Base-by-base conservation (phyloP, 2,329 filamentous ascomycete genomes). In the Aspergillus calidoustus region DNA sequence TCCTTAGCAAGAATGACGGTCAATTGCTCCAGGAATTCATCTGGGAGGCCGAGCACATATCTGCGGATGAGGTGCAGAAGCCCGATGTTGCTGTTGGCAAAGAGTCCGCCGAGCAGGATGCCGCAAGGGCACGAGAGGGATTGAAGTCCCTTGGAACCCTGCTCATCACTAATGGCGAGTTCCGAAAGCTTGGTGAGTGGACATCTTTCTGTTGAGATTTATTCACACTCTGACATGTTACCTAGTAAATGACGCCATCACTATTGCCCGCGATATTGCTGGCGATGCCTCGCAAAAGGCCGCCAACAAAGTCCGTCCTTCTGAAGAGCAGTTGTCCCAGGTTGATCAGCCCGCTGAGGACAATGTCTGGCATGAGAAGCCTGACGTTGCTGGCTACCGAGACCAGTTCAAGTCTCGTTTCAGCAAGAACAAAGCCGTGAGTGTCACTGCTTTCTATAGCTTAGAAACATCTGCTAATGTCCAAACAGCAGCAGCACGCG, bases 11-110 rank as follows among this genome's bases (percentile, higher is more conserved):
- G 86, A 99, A 99, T 75, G 87, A 97, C 62, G 95, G 93, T 74
- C 93, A 99, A 72, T 81, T 98, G 61, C 82, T 99, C 22, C 95
- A 99, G 75, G 93, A 99, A 72, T 98, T 99, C 79, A 92, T 98
- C 79, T 99, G 91, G 90, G 91, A 97, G 75, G 93, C 93, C 0
- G 88, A 92, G 73, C 85, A 91, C 51, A 88, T 95, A 64, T 86
- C 88, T 57, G 80, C 86, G 60, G 88, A 84, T 70, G 82, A 85
- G 55, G 83, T 91, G 28, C 63, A 80, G 61, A 78, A 83, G 1
- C 91, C 92, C 3, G 82, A 84, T 59, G 85, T 87, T 1, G 90
- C 92, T 0, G 70, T 96, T 52, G 85, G 87, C 73, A 96, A 92
- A 81, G 88, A 91, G 0, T 85, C 86, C 2, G 91, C 91, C 28